phyloP scores from a whole-genome alignment of 2,329 filamentous ascomycete species.

The Phaeosphaeria sp. region DNA sequence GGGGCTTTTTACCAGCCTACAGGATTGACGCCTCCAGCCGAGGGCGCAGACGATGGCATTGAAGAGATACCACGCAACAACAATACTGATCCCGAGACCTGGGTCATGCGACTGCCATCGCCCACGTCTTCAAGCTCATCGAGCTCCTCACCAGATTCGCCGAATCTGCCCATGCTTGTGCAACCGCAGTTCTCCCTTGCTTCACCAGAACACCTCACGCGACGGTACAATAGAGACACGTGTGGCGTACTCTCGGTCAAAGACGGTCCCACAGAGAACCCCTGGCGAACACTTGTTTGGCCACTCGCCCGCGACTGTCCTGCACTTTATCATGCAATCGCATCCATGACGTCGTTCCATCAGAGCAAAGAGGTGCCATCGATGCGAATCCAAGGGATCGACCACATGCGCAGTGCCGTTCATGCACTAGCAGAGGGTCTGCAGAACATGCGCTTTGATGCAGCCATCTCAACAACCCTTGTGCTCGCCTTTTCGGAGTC shows the following conservation, averaged over 20 bases:
- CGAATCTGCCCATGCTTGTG: constrained; percentile 37
- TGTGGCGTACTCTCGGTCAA: constrained; percentile 75
- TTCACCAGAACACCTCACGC: constrained; percentile 67
- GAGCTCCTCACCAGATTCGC: constrained; percentile 39
- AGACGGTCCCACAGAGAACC: constrained; percentile 72
- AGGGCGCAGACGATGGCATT: constrained; percentile 55
- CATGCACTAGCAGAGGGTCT: constrained; percentile 64
- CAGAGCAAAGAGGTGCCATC: constrained; percentile 63
- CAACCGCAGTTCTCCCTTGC: constrained; percentile 58
- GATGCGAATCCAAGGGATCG: constrained; percentile 68
- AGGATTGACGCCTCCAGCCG: constrained; percentile 35
- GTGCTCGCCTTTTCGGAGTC: constrained; percentile 73
- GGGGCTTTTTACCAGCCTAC: constrained; percentile 43
- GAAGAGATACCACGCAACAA: constrained; percentile 61
- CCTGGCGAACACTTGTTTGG: constrained; percentile 75
- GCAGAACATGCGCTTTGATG: constrained; percentile 68
- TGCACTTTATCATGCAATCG: constrained; percentile 71
- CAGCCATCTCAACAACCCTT: constrained; percentile 72
- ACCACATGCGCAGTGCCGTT: constrained; percentile 72
- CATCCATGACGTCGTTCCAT: constrained; percentile 74
- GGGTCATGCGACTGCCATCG: constrained; percentile 48
- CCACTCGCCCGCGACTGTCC: constrained; percentile 69
- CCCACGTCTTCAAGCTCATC: constrained; percentile 45
- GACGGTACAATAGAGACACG: constrained; percentile 69
- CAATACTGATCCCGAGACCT: constrained; percentile 39